Base-by-base conservation (phyloP, 495 filamentous ascomycete genomes). In the Cercophora scortea region DNA sequence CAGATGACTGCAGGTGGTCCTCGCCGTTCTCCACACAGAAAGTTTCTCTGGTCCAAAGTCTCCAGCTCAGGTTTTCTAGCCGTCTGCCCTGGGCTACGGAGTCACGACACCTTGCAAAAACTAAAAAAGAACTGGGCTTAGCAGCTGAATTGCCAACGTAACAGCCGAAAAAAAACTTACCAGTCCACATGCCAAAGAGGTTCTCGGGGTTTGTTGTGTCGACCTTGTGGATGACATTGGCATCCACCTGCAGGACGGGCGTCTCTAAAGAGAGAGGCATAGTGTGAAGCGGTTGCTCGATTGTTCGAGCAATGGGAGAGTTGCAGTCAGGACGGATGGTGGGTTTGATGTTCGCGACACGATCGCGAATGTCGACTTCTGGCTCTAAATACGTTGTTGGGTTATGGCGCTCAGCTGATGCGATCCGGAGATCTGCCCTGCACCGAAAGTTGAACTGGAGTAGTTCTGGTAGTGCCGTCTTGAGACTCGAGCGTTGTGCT, bases 121-220 rank as follows among this genome's bases (percentile, higher is more conserved):
- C 91, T 95, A 63, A n/a, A n/a, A 25, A 63, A n/a, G 12, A 25
- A 25, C 25, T 25, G 25, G 25, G 25, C 25, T 25, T 25, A 25
- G 25, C 25, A 25, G 25, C 25, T 25, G 25, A 25, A 25, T 25
- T 25, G 25, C 25, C 25, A 25, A 25, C 25, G 25, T 2, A 25
- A 32, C 25, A 34, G 32, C 32, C 11, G 15, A 42, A 16, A 34
- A 42, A 16, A 15, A 49, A 78, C 89, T 80, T 74, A 96, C 91
- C 90, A 70, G 90, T 90, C 90, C 92, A 96, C 84, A 98, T 94
- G 73, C 89, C 89, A 70, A 93, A 94, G 38, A 98, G 83, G 62
- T 91, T 95, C 71, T 95, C 88, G 12, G 87, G 83, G 64, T 95
- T 95, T 49, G 85, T 76, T 1, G 93, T 95, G 70, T 96, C 90